Percentiles rank a stretch among this genome's conserved stretches.
Conservation (phyloP, 1,284 basidiomycete genomes). For the Ustilago crameri region DNA sequence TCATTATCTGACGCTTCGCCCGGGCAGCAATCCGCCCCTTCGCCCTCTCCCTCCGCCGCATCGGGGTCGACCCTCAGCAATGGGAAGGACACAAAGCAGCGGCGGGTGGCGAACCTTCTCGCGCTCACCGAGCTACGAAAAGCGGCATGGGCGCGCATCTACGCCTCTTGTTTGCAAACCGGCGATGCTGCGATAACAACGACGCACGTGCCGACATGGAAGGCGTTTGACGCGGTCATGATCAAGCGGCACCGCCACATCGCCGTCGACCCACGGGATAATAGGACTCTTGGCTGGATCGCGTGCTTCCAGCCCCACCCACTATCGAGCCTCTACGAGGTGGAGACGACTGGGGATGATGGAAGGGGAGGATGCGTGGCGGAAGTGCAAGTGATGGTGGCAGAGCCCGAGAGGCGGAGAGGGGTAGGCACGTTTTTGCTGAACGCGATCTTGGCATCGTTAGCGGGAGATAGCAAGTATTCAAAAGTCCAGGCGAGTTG, state of each 20-base stretch:
- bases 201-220: conserved; percentile 28
- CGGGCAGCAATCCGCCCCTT: neutral
- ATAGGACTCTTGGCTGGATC: conserved; percentile 41
- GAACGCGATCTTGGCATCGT: conserved; percentile 17
- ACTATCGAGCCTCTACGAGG: conserved; percentile 6
- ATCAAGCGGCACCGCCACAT: conserved; percentile 41
- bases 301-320: conserved; percentile 29
- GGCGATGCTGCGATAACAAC: conserved; percentile 40
- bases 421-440: conserved; percentile 29
- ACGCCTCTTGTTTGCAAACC: conserved; percentile 21
- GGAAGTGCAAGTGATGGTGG: conserved; percentile 41
- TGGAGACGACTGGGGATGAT: conserved; percentile 6
- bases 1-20: neutral
- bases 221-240: conserved; percentile 41
- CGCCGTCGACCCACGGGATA: conserved; percentile 34
- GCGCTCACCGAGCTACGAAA: conserved; percentile 46
- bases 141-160: conserved; percentile 45
- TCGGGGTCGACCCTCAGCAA: neutral
- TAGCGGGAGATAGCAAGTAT: conserved; percentile 14
- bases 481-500: conserved; percentile 36
- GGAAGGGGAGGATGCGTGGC: conserved; percentile 15
- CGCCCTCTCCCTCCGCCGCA: conserved; percentile 8
- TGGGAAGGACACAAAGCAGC: neutral
- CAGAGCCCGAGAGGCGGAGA: conserved; percentile 20
- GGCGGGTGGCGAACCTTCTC: conserved; percentile 27